Conservation (phyloP, 805 yeast genomes). For the Sugiyamaella qingdaonensis region DNA sequence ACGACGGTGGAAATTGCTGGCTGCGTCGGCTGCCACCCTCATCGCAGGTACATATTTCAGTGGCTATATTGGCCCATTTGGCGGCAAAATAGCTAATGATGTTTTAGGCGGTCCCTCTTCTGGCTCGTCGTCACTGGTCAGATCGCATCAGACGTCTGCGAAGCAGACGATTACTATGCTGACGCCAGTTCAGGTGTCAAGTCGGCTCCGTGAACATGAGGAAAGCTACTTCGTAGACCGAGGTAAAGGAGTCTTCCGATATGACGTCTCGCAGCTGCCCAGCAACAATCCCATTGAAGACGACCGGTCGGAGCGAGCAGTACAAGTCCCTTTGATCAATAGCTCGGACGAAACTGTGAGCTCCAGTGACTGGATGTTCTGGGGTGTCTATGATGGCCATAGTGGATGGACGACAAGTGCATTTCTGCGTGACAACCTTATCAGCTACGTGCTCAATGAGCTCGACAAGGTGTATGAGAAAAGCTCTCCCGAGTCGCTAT, state of each 20-base stretch:
- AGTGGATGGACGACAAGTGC: constrained; percentile 93
- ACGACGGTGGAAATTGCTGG: constrained; percentile 6
- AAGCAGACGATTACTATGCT: constrained; percentile 13
- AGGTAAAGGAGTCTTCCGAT: constrained; percentile 82
- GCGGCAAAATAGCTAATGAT: constrained; percentile 9
- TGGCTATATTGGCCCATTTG: not conserved
- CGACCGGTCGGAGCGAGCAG: constrained; percentile 74
- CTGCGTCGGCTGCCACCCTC: constrained; percentile 10
- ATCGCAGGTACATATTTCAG: constrained; percentile 6
- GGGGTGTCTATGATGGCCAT: constrained; percentile 96
- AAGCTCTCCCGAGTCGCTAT: constrained; percentile 40
- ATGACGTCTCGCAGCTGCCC: constrained; percentile 85
- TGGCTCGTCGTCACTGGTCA: not conserved
- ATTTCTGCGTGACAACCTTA: constrained; percentile 74
- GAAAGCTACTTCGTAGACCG: constrained; percentile 77
- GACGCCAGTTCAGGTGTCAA: constrained; percentile 58
- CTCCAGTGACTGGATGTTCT: constrained; percentile 81
- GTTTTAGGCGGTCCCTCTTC: constrained; percentile 2
- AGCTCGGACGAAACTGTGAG: constrained; percentile 39
- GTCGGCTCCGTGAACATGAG: constrained; percentile 64
- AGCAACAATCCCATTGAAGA: constrained; percentile 94
- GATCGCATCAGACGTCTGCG: not conserved
- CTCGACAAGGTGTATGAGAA: constrained; percentile 56
- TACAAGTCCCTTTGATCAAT: constrained; percentile 52
- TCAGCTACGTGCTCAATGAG: constrained; percentile 72